Evolutionary conservation across 2,329 filamentous ascomycete genomes (phyloP), one percentile per base, ranked within the genome.

Genomic region (Claviceps monticola): DNA sequence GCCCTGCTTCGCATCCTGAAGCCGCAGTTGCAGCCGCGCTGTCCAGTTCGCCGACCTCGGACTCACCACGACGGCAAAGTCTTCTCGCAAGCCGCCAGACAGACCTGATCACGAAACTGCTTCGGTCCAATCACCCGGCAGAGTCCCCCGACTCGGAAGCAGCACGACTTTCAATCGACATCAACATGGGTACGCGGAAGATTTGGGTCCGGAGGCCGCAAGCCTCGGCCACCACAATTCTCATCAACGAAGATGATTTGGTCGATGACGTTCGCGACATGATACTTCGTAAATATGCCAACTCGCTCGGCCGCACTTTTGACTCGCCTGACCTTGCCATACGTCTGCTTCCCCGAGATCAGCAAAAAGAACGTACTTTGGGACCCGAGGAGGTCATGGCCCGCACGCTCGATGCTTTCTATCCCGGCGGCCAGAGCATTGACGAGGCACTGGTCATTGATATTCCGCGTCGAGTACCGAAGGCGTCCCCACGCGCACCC

Each of bases 221-320:
- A 57, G 86, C 83, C 54, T 96, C 91, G 52, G 82, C 91, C 41
- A 98, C 93, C 14, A 75, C 93, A 61, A 84, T 98, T 51, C 82
- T 84, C 55, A 86, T 95, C 60, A 77, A 81, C 59, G 86, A 95
- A 61, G 88, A 94, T 61, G 89, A 95, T 63, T 71, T 97, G 60
- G 90, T 97, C 53, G 93, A 98, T 66, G 91, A 96, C 68, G 84
- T 95, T 55, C 85, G 91, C 60, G 93, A 96, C 59, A 81, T 88
- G 74, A 93, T 97, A 53, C 72, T 97, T 59, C 82, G 81, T 62
- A 97, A 97, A 72, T 98, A 97, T 67, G 82, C 83, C 60, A 97
- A 98, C 68, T 94, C 89, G 14, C 75, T 98, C 26, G 91, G 91
- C 49, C 83, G 83, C 59, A 86, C 79, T 50, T 96, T 90, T 66